Evolutionary conservation across 257 asterid species (phyloP).

Genomic region (Solanum acaule): DNA sequence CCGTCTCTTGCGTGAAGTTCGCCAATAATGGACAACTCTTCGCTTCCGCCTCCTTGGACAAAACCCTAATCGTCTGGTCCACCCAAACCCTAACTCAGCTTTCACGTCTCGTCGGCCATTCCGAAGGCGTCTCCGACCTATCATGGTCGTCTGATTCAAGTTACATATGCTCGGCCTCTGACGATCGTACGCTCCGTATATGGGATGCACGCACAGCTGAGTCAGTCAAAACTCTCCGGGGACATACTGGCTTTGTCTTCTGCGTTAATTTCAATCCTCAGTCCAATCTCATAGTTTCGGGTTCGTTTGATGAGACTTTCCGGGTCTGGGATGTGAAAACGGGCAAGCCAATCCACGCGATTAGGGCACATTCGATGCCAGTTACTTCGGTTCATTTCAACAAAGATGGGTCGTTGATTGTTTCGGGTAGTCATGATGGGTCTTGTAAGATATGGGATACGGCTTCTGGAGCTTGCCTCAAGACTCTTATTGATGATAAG

Average conservation of each 20-base stretch:
- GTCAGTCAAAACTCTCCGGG: conserved; percentile 69
- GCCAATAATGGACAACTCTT: conserved; percentile 67
- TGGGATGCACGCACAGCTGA: conserved; percentile 79
- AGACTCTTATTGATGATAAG: conserved; percentile 69
- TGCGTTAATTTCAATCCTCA: conserved; percentile 76
- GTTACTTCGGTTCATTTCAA: conserved; percentile 77
- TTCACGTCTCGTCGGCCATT: conserved; percentile 61
- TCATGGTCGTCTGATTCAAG: conserved; percentile 90
- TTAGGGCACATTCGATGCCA: conserved; percentile 69
- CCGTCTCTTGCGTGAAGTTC: conserved; percentile 71
- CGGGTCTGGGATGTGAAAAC: conserved; percentile 86
- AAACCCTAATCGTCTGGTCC: conserved; percentile 74
- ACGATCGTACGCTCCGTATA: conserved; percentile 89
- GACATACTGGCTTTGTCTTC: conserved; percentile 64
- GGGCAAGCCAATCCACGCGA: conserved; percentile 53
- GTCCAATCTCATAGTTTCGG: conserved; percentile 68
- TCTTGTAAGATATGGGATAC: conserved; percentile 90
- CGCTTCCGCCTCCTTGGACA: conserved; percentile 86
- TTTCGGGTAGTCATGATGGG: conserved; percentile 82
- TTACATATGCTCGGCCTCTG: conserved; percentile 93
- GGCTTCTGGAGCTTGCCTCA: conserved; percentile 44
- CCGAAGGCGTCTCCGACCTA: conserved; percentile 76
- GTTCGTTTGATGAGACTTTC: conserved; percentile 75
- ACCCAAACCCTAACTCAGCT: conserved; percentile 52
- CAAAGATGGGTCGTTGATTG: conserved; percentile 75